Base-by-base conservation (phyloP, 129 eudicot genomes). In the Chrysanthemum lavandulifolium region DNA sequence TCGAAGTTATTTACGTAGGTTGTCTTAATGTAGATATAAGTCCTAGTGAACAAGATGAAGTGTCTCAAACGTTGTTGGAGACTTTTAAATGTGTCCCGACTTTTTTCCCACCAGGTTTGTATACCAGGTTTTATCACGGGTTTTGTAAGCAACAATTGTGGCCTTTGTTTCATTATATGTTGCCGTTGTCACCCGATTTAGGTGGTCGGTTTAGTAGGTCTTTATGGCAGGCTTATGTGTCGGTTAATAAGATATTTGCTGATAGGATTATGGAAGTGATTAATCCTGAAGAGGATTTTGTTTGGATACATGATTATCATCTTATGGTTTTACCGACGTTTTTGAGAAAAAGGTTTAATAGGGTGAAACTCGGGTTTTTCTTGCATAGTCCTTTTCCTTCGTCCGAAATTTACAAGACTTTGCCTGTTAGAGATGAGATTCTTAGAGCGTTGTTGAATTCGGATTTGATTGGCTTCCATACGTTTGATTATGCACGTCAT, bases 311-410 rank as follows among this genome's bases (percentile, higher is more conserved):
- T 77, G 96, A 90, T 77, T 87, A 90, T 72, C 96, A 90, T 74
- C 86, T 90, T 2, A 87, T 87, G 91, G 88, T 81, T 6, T 78
- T 90, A 55, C 96, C 96, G 8, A 90, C 94, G 0, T 90, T 90
- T 81, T 77, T 90, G 73, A 83, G 94, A 77, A 90, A 85, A 73
- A 54, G 96, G 61, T 90, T 90, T 53, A 87, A 87, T 67, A 73
- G 87, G 71, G 91, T 87, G 9, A 90, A 85, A 56, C 91, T 90
- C 0, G 96, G 96, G 47, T 90, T 90, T 72, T 90, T 90, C 79
- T 77, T 89, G 27, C 96, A 89, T 31, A 89, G 96, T 64, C 96
- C 96, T 8, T 89, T 89, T 66, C 96, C 96, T 1, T 90, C 96
- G 0, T 90, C 96, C 0, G 94, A 90, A 62, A 90, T 90, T 50